Base-by-base conservation (phyloP, 441 rosid genomes). In the Arabidopsis lyrata region DNA sequence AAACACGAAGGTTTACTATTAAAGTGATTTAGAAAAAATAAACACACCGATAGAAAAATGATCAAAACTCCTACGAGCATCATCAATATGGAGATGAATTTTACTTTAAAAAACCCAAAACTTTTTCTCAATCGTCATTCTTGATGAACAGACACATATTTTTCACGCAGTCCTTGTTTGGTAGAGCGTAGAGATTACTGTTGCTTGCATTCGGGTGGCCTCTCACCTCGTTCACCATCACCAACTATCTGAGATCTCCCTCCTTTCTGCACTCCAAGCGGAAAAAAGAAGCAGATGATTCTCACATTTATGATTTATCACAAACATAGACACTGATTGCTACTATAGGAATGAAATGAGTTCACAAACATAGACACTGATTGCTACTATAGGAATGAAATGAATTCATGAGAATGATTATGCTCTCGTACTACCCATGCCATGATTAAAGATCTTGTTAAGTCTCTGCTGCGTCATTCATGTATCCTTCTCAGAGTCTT, bases 121-220 rank as follows among this genome's bases (percentile, higher is more conserved):
- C 6, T n/a, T 60, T 61, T 54, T 13, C 15, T 16, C n/a, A 71
- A 39, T 49, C 20, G 52, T 4, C 60, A 38, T 27, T 24, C 74
- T 58, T 4, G 8, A 14, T 45, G 13, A 70, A 70, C 32, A 22
- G 12, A 10, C 15, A 60, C 22, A 22, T 59, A 36, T 27, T 60
- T 60, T n/a, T 27, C 66, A 22, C 61, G 39, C 52, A 13, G 36
- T 55, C 18, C 4, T 31, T 31, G 12, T 20, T 29, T 44, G 6
- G 64, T 35, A 42, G 47, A 53, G 36, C 10, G 7, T 29, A 45
- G 60, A 42, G 65, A 45, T 64, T 74, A 93, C 80, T 93, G 95
- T 67, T 87, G 98, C 92, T 89, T 93, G 98, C 95, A 93, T 47
- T 89, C 97, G 0, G 95, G 88, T 72, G 97, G 97, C 77, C 89